phyloP scores from a whole-genome alignment of 345 rosid genomes.

The Excoecaria cochinchinensis region DNA sequence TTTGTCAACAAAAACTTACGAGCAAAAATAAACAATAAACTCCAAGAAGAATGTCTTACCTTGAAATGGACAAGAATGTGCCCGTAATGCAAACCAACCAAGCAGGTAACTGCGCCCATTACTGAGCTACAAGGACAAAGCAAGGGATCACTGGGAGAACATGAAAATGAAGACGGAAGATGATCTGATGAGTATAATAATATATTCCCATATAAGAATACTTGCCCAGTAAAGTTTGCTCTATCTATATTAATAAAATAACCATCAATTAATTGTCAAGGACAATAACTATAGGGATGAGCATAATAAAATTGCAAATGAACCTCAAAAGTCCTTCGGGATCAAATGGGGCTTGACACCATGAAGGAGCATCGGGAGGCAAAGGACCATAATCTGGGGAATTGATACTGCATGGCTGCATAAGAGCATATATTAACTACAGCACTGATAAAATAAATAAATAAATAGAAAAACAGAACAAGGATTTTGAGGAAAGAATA shows the following conservation, averaged over 20 bases:
- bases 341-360: conserved; percentile 97
- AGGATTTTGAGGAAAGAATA: too few relatives aligned
- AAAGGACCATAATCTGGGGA: conserved; percentile 70
- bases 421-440: conserved; percentile 3
- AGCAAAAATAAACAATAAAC: not conserved
- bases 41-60: conserved; percentile 40
- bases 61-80: conserved; percentile 74
- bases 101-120: conserved; percentile 79
- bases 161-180: not conserved
- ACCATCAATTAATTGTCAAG: not conserved
- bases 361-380: conserved; percentile 77
- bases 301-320: conserved; percentile 15
- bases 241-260: not conserved
- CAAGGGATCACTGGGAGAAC: conserved; percentile 6
- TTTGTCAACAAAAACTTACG: not conserved
- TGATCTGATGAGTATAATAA: not conserved
- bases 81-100: conserved; percentile 81
- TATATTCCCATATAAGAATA: not conserved
- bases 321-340: conserved; percentile 92
- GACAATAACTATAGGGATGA: not conserved
- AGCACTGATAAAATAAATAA: not conserved
- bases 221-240: not conserved
- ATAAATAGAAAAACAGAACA: too few relatives aligned
- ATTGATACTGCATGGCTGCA: conserved; percentile 72
- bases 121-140: conserved; percentile 56